Base-by-base conservation (phyloP, 495 filamentous ascomycete species). In the Lasiosphaeris hirsuta region DNA sequence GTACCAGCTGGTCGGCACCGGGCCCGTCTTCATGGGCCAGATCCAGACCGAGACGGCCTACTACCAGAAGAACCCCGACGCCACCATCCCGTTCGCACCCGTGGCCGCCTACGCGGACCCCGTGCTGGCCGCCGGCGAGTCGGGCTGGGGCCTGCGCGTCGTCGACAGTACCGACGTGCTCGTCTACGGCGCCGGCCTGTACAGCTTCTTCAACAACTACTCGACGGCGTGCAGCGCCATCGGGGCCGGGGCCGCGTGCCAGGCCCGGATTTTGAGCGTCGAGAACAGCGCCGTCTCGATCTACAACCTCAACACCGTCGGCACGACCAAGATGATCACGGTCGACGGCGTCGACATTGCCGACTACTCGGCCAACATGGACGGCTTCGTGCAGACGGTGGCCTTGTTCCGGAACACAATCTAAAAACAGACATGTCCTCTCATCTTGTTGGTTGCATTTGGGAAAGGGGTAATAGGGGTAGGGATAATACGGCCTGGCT, bases 1-100 rank as follows among this genome's bases (percentile, higher is more conserved):
- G 67, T 96, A 93, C 73, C 86, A 91, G 60, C 76, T 95, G 57
- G 72, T 76, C 38, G 78, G 79, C 44, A 86, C 88, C 3, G 70
- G 78, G 40, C 81, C 86, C 40, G 71, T 92, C 40, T 84, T 81
- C 63, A 83, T 82, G 62, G 87, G 87, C 9, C 82, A 86, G 62
- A 85, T 92, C 57, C 90, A 96, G 63, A 89, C 89, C 15, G 90
- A 95, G 69, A 88, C 89, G 7, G 87, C 87, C 51, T 84, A 82
- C 62, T 70, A 78, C 62, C 70, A 73, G 72, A 78, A 82, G 41
- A 96, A 96, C 74, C 92, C 92, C 2, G 80, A 83, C 56, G 83
- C 90, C 0, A 69, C 81, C 2, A 72, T 77, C 11, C 86, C 89
- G 1, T 93, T 88, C 73, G 77, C 79, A 0, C 64, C 82, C 3